phyloP scores from a whole-genome alignment of 2,329 filamentous ascomycete species.

The Ceratocystis albifundus region DNA sequence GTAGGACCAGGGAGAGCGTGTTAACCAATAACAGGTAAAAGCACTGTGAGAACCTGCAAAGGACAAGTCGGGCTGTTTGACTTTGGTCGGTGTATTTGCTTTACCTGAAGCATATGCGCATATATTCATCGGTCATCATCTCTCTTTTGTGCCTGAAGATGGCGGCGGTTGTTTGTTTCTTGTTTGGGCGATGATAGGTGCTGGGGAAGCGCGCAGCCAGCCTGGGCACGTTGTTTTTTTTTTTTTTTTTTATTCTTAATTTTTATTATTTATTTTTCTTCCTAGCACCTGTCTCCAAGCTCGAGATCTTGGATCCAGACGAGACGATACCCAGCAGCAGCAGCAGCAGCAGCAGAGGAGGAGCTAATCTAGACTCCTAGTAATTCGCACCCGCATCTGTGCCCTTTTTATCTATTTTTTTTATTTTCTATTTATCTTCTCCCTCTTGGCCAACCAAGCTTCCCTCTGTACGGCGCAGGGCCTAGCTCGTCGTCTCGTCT shows the following conservation, averaged over 20 bases:
- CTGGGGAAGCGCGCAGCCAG: neutral
- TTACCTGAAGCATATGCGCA: neutral
- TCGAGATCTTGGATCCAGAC: neutral
- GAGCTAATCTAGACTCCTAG: neutral
- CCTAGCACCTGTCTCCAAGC: neutral
- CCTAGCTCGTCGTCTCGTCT: neutral
- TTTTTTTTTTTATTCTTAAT: too few relatives aligned
- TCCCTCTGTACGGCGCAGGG: neutral
- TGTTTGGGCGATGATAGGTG: neutral
- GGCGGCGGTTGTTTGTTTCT: neutral
- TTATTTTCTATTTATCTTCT: neutral
- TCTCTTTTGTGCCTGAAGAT: too few relatives aligned
- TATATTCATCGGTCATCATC: too few relatives aligned
- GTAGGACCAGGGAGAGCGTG: too few relatives aligned
- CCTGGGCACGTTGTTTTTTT: neutral
- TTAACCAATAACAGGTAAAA: too few relatives aligned
- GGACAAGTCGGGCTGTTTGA: neutral
- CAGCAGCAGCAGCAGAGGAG: too few relatives aligned
- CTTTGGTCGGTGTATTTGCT: neutral
- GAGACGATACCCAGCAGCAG: too few relatives aligned
- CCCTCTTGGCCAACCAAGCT: neutral
- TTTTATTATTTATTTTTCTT: neutral
- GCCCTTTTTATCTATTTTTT: neutral
- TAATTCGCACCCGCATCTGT: neutral
- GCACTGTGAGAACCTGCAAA: neutral